Percentiles rank a stretch among this genome's conserved stretches.
phyloP scores from a whole-genome alignment of 768 basidiomycete genomes.

The Lyophyllum shimeji region DNA sequence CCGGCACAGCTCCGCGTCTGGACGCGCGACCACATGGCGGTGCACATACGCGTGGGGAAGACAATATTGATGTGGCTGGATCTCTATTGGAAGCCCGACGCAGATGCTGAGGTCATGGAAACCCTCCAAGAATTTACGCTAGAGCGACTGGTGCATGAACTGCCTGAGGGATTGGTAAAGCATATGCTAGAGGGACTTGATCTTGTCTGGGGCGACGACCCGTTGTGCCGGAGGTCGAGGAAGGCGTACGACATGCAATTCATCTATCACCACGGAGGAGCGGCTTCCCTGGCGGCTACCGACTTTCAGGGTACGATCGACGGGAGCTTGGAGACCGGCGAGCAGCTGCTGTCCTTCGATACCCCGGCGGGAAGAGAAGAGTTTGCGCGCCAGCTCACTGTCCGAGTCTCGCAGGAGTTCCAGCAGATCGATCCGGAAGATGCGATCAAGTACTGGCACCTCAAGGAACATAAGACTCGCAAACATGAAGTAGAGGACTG shows the following conservation, averaged over 20 bases:
- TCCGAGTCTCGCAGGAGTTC: conserved; percentile 35
- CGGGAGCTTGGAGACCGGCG: conserved; percentile 23
- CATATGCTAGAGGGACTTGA: conserved; percentile 30
- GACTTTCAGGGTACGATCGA: conserved; percentile 15
- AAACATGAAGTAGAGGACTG: conserved; percentile 18
- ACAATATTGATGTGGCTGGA: conserved; percentile 72
- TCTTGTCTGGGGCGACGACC: conserved; percentile 15
- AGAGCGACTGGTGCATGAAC: conserved; percentile 22
- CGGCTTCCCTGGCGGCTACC: background rate
- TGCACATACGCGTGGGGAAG: conserved; percentile 60
- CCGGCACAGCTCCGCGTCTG: conserved; percentile 34
- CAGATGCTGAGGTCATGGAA: conserved; percentile 43
- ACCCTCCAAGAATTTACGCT: conserved; percentile 24
- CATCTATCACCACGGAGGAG: conserved; percentile 7
- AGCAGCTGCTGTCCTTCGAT: conserved; percentile 32
- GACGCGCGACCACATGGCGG: conserved; percentile 41
- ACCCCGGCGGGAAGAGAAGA: conserved; percentile 36
- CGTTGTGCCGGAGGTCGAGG: conserved; percentile 11
- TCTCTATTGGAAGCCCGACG: conserved; percentile 58
- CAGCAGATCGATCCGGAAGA: conserved; percentile 41
- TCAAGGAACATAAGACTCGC: conserved; percentile 10
- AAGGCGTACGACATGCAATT: conserved; percentile 15
- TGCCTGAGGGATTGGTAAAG: conserved; percentile 26
- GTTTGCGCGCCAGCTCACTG: conserved; percentile 46
- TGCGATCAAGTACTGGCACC: conserved; percentile 39